phyloP scores from a whole-genome alignment of 2,329 filamentous ascomycete genomes.

The Phyllosticta citribraziliensis region DNA sequence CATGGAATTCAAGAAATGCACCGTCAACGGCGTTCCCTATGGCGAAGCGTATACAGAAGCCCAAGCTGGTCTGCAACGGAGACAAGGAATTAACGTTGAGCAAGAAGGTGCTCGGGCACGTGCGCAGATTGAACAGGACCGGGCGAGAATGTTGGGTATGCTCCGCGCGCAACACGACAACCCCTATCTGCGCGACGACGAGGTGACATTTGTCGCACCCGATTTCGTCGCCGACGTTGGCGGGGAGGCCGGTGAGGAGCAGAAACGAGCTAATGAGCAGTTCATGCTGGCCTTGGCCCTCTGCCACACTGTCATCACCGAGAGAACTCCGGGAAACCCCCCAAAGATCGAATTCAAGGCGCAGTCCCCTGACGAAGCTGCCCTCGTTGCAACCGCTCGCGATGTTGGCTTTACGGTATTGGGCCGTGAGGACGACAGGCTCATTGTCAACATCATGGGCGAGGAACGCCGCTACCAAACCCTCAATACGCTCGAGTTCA shows the following conservation, averaged over 20 bases:
- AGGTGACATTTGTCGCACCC: conserved; percentile 84
- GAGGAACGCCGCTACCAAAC: conserved; percentile 77
- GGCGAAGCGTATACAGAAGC: conserved; percentile 97
- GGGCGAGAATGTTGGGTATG: conserved; percentile 58
- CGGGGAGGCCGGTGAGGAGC: conserved; percentile 65
- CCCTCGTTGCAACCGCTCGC: conserved; percentile 83
- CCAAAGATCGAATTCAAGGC: conserved; percentile 92
- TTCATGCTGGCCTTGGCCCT: conserved; percentile 94
- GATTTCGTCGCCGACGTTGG: conserved; percentile 77
- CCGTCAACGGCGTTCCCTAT: conserved; percentile 90
- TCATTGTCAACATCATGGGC: conserved; percentile 79
- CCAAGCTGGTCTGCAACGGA: conserved; percentile 89
- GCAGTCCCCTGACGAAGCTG: conserved; percentile 93
- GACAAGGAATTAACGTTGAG: conserved; percentile 78
- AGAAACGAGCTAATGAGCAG: conserved; percentile 67
- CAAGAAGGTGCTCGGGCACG: conserved; percentile 63
- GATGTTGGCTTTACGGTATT: conserved; percentile 94
- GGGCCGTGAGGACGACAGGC: conserved; percentile 66
- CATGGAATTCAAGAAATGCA: conserved; percentile 99
- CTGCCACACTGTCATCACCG: conserved; percentile 94
- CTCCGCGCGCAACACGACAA: conserved; percentile 77
- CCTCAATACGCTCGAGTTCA: conserved; percentile 94
- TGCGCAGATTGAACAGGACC: conserved; percentile 70
- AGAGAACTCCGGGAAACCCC: conserved; percentile 78
- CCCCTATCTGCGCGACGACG: conserved; percentile 80